Percentiles rank a stretch among this genome's conserved stretches.
Evolutionary conservation across 139 green algal species (phyloP).

Genomic region (Chlamydomonas sp.): DNA sequence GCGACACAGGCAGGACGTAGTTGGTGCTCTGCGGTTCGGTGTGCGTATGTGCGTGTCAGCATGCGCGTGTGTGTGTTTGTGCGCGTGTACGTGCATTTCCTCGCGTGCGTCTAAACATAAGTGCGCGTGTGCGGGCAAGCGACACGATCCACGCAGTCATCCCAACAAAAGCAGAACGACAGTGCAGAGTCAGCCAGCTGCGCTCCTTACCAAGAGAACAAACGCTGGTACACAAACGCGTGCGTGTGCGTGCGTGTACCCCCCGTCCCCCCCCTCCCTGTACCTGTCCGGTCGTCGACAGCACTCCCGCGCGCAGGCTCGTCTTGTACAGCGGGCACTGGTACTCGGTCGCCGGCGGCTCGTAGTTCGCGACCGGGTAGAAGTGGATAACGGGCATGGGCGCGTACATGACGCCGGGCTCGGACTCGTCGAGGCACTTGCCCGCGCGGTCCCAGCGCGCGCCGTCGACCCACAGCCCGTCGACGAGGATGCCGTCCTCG

Average conservation of each 20-base stretch:
- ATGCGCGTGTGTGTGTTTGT: no score
- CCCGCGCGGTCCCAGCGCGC: constrained; percentile 27
- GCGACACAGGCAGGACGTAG: constrained; percentile 60
- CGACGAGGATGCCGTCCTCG: constrained; percentile 60
- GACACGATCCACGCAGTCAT: no score
- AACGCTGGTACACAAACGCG: no score
- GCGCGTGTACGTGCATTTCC: no score
- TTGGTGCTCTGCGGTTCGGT: constrained; percentile 80
- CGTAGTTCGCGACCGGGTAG: constrained; percentile 32
- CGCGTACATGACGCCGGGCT: constrained; percentile 62
- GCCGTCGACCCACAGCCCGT: constrained; percentile 72
- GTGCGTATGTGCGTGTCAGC: no score
- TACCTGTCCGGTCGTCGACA: constrained; percentile 74
- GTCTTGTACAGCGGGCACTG: constrained; percentile 82
- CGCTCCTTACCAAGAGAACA: no score
- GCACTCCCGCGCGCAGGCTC: constrained; percentile 56
- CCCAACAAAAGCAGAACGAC: no score
- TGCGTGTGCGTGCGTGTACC: no score
- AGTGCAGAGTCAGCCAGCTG: no score
- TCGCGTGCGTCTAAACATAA: no score
- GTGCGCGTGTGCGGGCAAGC: no score
- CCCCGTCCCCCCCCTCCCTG: no score
- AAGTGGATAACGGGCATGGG: constrained; percentile 73
- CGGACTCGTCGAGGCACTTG: constrained; percentile 44
- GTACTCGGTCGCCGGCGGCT: constrained; percentile 48